Evolutionary conservation across 2,329 filamentous ascomycete species (phyloP), one percentile per base, ranked within the genome.

Genomic region (Penicillium sp.): DNA sequence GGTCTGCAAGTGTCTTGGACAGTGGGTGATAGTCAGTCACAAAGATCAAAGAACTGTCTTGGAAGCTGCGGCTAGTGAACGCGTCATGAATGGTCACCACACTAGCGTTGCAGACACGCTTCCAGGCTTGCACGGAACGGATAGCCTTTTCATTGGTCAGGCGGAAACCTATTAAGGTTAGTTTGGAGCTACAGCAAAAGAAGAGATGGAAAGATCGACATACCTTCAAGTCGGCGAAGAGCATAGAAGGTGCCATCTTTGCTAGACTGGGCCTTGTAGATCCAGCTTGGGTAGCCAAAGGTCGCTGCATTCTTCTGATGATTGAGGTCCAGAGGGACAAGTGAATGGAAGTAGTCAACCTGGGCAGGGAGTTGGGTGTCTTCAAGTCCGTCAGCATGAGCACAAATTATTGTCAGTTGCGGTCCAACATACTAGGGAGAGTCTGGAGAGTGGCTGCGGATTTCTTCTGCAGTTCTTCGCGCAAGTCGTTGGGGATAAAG

Each of bases 11-110:
- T 0, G 91, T 95, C 69, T 93, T 94, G 2, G 91, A 88, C 19
- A 93, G 77, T 1, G 93, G 91, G 62, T 93, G 87, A 64, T 95
- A 98, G 66, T 95, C 88, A 54, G 88, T 93, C 22, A 95, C 89
- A 62, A 98, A 86, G 43, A 98, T 85, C 48, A 98, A 78, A 3
- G 93, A 97, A 69, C 88, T 95, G 67, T 97, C 93, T 48, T 88
- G 88, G 68, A 98, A 98, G 24, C 85, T 87, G 53, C 89, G 78
- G 12, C 88, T 94, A 0, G 93, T 98, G 63, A 98, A 98, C 0
- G 88, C 88, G 69, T 96, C 89, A 61, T 95, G 84, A 8, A 95
- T 81, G 0, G 84, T 85, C 28, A 97, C 91, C 19, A 97, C 81
- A 57, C 82, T 88, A 49, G 83, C 85, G 61, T 85, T 91, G 63